Evolutionary conservation across 1,284 basidiomycete species (phyloP), one percentile per base, ranked within the genome.

Genomic region (Ganoderma multipileum): DNA sequence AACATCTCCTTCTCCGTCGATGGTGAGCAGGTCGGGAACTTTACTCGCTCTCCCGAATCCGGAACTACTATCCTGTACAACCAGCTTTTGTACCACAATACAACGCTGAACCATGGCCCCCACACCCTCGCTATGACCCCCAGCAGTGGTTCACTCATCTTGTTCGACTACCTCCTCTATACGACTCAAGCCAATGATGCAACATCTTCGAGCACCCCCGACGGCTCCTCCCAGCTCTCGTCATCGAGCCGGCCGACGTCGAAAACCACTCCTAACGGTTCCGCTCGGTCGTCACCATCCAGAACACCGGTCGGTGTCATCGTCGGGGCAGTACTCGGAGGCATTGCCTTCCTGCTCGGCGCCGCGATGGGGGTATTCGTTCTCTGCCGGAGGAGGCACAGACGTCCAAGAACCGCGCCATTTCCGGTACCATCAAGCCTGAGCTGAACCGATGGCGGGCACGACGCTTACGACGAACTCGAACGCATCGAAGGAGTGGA

Each of bases 151-250:
- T 72, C 73, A n/a, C 50, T 75, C n/a, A 63, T 72, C 0, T 54
- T 76, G 2, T 64, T 76, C 26, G 75, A 76, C 63, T 74, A 74
- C 47, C 62, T 73, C 9, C 28, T 68, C 12, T 76, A 76, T 62
- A 58, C 55, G 1, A 38, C 55, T 16, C 26, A 58, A 58, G 12
- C 8, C 55, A 23, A 58, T 11, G 55, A 58, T 23, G 3, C 33
- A 30, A 38, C 55, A n/a, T 36, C 30, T 3, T 14, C 33, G 9
- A 16, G 8, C 4, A 3, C 55, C 3, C n/a, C 55, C 2, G 9
- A 33, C 41, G 41, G 41, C 41, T 18, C 41, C 41, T 16, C 18
- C 5, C 41, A 1, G 16, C 14, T 16, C 41, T 18, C 16, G 16
- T 42, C 41, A 4, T n/a, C 42, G 1, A 20, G 8, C 42, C n/a